phyloP scores from a whole-genome alignment of 176 grass and related monocot species.

The Musa acuminata region DNA sequence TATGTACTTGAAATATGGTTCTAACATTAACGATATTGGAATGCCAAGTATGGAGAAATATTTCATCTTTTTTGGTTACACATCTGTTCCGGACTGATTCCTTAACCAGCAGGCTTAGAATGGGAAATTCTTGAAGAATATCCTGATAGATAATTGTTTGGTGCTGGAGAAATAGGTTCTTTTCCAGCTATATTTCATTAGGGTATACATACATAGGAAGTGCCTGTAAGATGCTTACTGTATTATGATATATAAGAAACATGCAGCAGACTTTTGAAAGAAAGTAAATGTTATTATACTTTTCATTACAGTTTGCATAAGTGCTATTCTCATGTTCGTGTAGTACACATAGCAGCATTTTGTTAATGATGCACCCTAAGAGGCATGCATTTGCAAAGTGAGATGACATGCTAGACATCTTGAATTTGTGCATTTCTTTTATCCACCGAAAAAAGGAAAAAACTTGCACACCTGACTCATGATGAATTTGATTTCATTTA shows the following conservation, averaged over 20 bases:
- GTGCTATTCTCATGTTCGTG: not conserved
- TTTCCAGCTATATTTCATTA: not conserved
- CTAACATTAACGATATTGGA: no score
- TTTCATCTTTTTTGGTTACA: not conserved
- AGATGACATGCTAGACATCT: not conserved
- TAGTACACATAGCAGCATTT: not conserved
- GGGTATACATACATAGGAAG: not conserved
- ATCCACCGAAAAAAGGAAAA: no score
- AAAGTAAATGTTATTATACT: not conserved
- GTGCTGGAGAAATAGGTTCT: not conserved
- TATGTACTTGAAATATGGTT: no score
- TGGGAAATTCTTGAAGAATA: not conserved
- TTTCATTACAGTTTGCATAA: no score
- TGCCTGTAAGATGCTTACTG: not conserved
- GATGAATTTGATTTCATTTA: no score
- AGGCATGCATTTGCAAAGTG: not conserved
- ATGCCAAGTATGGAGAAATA: not conserved
- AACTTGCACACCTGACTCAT: no score
- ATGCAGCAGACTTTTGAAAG: not conserved
- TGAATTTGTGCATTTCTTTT: not conserved
- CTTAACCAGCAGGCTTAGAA: not conserved
- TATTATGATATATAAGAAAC: not conserved
- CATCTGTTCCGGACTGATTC: not conserved
- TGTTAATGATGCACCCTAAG: not conserved
- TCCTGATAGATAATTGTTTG: not conserved